Base-by-base conservation (phyloP, 2,329 filamentous ascomycete genomes). In the Phyllosticta capitalensis region DNA sequence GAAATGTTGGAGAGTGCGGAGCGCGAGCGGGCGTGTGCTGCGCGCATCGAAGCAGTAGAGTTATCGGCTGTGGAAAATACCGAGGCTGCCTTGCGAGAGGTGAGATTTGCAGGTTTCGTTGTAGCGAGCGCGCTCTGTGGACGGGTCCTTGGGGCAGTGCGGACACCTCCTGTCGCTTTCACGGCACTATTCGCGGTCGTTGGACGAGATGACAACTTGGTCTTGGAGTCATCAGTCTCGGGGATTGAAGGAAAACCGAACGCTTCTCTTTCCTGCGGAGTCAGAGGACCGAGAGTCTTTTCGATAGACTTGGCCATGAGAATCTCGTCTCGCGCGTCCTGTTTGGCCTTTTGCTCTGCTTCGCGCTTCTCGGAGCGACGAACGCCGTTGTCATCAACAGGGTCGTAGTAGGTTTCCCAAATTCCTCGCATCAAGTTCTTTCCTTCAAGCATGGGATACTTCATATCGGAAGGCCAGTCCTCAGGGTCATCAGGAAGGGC, bases 401-500 rank as follows among this genome's bases (percentile, higher is more conserved):
- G 75, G 54, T 80, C 77, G 53, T 73, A 73, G 65, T 81, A 83
- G 10, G 78, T 74, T 33, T 75, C 73, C 63, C 74, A 79, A 65
- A 79, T 76, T 2, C 81, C 82, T 52, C 77, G 72, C 4, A 76
- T 78, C 49, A 81, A 72, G 67, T 82, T 83, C 64, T 72, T 72
- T n/a, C 78, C 78, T 62, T 78, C 72, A 63, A 85, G 79, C 63
- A 79, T 75, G 19, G 63, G 77, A 60, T 81, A 78, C 9, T 75
- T 75, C 52, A 77, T 78, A 65, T 82, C 75, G 52, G 76, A 74
- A 4, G 85, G 84, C 62, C 88, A 83, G 61, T 88, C 80, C 58
- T 90, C 86, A 20, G 86, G 88, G 65, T 87, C 79, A 67, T 89
- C 89, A 0, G 83, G 82, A 10, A 84, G 75, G n/a, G 84, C 80